Base-by-base conservation (phyloP, 2,329 filamentous ascomycete species). In the Microdochium bolleyi region DNA sequence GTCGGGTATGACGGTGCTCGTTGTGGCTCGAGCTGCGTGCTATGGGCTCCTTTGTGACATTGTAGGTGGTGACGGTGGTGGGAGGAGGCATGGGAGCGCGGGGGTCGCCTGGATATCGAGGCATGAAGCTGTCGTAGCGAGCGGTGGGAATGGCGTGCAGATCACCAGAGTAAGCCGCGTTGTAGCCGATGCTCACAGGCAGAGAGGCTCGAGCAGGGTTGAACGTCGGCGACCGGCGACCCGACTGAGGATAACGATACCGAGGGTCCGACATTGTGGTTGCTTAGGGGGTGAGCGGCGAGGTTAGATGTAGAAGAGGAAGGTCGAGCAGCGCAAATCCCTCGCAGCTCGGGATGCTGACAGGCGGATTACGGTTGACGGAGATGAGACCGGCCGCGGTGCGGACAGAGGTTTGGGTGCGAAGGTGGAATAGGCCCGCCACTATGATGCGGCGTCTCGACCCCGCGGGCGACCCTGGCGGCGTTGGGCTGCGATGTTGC, bases 21-120 rank as follows among this genome's bases (percentile, higher is more conserved):
- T 77, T 76, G 38, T 73, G 66, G 59, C 70, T 77, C 49, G 73
- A 69, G 54, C 69, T 74, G 55, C 77, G 73, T 38, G 71, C 61
- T 21, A 76, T 61, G 34, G 75, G 70, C 46, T 84, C 80, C 49
- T 78, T 75, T 53, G 73, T 73, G 52, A 82, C 73, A 51, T 78
- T 77, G 60, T 84, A 84, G 11, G 79, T 78, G 49, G 78, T 79
- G 19, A 78, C 75, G 10, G 73, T 76, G 38, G 77, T 70, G 24
- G 68, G 63, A 51, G 68, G 58, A 62, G 70, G 64, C 52, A 62
- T 54, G 53, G 53, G 58, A 41, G 54, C 54, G 58, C 60, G 68
- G 61, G 59, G 62, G 34, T 68, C 68, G 51, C 59, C 69, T 57
- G 58, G 65, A 58, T 59, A 71, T 64, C 61, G 71, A 62, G 56